Evolutionary conservation across 768 basidiomycete genomes (phyloP), one percentile per base, ranked within the genome.

Genomic region (Tulasnella sp.): DNA sequence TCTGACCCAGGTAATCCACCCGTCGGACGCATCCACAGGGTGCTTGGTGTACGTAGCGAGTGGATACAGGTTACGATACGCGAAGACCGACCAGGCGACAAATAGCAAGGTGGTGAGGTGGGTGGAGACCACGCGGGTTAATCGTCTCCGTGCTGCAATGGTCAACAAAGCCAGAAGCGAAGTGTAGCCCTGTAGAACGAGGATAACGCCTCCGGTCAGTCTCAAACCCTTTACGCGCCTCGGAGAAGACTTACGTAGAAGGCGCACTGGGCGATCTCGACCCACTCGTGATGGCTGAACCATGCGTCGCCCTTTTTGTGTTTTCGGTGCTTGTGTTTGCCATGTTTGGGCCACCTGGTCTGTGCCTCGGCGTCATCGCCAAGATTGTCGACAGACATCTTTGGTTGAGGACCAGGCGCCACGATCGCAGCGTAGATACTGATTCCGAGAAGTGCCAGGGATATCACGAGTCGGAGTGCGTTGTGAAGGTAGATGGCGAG

Each of bases 1-100:
- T 76, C 88, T 85, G 3, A 79, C 78, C 88, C 89, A 90, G 22
- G 89, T 77, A 39, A 86, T 72, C 66, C 77, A 73, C 7, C 86
- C 84, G 75, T 86, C 85, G 0, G 77, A 76, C 1, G 77, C 75
- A 75, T 90, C 89, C n/a, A 80, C 73, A 6, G 88, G 86, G 16
- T 70, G 40, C 29, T 82, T 79, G n/a, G 81, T 82, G 78, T 81
- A 88, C 0, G 87, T 89, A 17, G 83, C 79, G 9, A 89, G 76
- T 14, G 89, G 89, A 77, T 82, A 88, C 7, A 90, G 67, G 69
- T 82, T 80, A 7, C 77, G 75, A 47, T 75, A 77, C 2, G 80
- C 79, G 75, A 83, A 89, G 8, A 87, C 81, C 11, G 75, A 75
- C 77, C 86, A 85, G 5, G 80, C 80, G 34, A 80, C 78, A n/a